Evolutionary conservation across 305 asterid genomes (phyloP).

Genomic region (Solanum hybrid): DNA sequence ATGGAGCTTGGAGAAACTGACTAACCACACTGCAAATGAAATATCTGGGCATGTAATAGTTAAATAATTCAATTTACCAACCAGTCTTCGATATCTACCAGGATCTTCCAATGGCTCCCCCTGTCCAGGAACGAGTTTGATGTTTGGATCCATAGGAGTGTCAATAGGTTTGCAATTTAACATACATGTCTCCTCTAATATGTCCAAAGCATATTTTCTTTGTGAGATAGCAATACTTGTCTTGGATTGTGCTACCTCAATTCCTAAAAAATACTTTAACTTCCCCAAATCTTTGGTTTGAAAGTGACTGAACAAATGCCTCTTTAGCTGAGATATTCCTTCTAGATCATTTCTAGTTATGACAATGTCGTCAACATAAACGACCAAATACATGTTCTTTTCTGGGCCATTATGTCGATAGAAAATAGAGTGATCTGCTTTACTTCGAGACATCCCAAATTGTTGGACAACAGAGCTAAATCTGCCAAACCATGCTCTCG

Average conservation of each 20-base stretch:
- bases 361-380: neutral
- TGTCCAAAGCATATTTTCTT: neutral
- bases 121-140: neutral
- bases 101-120: neutral
- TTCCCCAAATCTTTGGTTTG: neutral
- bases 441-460: neutral
- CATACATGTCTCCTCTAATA: neutral
- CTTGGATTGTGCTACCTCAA: no score
- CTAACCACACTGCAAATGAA: neutral
- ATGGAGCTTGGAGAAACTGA: neutral
- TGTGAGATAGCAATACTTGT: neutral
- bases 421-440: neutral
- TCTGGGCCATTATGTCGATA: neutral
- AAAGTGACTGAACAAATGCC: neutral
- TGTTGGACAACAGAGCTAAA: neutral
- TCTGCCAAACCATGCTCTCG: neutral
- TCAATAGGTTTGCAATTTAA: neutral
- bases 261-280: no score
- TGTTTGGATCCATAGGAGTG: neutral
- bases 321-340: neutral
- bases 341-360: neutral
- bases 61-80: no score
- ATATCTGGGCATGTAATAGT: no score
- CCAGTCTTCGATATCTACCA: no score
- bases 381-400: neutral